Conservation (phyloP, 257 asterid species). For the Solanum sparsipilum region DNA sequence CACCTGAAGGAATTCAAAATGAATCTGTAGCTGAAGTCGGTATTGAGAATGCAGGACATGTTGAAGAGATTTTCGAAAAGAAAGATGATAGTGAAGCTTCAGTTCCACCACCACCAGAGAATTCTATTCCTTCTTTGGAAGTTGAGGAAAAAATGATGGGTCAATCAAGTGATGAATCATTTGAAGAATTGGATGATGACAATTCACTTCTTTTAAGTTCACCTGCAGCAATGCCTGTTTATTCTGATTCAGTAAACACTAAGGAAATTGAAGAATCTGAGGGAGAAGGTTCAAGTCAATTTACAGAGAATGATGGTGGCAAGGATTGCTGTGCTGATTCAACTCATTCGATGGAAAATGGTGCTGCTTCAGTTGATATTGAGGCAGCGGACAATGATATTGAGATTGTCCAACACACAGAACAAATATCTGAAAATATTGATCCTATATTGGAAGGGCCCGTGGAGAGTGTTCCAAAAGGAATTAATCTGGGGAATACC, state of each 20-base stretch:
- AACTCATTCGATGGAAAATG: neutral
- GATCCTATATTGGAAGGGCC: neutral
- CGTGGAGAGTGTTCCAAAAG: neutral
- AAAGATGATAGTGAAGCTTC: constrained; percentile 10
- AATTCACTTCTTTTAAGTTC: neutral
- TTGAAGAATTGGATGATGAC: neutral
- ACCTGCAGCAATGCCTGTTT: neutral
- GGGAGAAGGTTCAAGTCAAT: neutral
- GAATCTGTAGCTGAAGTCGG: constrained; percentile 2
- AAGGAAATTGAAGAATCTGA: neutral
- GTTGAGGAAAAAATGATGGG: neutral
- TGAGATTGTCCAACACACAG: neutral
- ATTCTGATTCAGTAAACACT: neutral
- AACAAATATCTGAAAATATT: constrained; percentile 1
- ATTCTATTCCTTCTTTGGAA: constrained; percentile 1
- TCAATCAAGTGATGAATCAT: neutral
- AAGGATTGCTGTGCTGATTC: neutral
- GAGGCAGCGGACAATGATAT: constrained; percentile 4
- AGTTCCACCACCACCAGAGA: neutral
- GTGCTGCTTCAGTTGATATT: neutral
- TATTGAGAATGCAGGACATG: constrained; percentile 2
- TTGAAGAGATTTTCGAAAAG: neutral
- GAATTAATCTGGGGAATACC: neutral
- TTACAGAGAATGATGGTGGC: neutral
- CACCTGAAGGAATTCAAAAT: neutral